Evolutionary conservation across 1,284 basidiomycete genomes (phyloP), one percentile per base, ranked within the genome.

Genomic region (Puccinia sorghi): DNA sequence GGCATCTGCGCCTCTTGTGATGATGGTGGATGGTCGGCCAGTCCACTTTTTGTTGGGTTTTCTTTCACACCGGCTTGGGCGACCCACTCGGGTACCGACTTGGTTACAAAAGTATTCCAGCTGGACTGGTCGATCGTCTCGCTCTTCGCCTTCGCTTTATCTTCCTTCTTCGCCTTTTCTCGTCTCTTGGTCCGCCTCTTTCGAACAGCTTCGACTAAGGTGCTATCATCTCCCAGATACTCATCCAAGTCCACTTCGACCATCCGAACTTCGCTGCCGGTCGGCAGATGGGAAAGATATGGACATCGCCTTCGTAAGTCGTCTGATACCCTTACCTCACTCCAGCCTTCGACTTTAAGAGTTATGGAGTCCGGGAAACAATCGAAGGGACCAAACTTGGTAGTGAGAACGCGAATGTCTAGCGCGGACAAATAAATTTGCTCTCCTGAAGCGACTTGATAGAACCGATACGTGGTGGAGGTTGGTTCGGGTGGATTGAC

Each of bases 361-460:
- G 88, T 88, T 80, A 99, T 91, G 17, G 87, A 87, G 81, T 92
- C 89, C 0, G 97, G 96, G 84, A 99, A 96, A 1, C 90, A 88
- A 1, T 90, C 86, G 82, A 98, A 98, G 79, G 88, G 88, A 82
- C 89, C 87, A 85, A 91, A 97, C 84, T 95, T 91, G 13, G 93
- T 89, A 20, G 94, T 87, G 17, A 99, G 88, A 79, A 97, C 94
- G 85, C 91, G 92, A 85, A 96, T 97, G 84, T 99, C 96, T 54
- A 99, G 88, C 1, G 96, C 95, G 83, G 97, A 94, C 17, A 99
- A 88, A 86, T 92, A 99, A 82, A 98, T 89, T 22, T 93, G 92
- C 80, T 93, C 88, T 20, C 96, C 97, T 2, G 93, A 93, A 0
- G 93, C 90, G 13, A 94, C 92, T 85, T 99, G 97, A 85, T 97